Base-by-base conservation (phyloP, 768 basidiomycete genomes). In the Kwoniella sp. region DNA sequence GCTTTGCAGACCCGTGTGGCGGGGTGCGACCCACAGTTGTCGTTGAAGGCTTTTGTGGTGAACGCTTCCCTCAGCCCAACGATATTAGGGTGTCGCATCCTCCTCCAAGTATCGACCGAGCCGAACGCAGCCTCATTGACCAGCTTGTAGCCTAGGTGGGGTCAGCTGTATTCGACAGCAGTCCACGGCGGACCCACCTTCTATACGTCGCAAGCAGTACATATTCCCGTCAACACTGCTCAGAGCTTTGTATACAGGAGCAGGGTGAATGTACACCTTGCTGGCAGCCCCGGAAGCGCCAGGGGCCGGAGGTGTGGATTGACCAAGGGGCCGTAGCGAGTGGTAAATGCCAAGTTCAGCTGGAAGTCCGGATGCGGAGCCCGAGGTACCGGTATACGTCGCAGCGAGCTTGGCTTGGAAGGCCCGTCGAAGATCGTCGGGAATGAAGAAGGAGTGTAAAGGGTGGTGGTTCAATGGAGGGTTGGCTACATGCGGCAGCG, bases 271-370 rank as follows among this genome's bases (percentile, higher is more conserved):
- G n/a, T 83, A 84, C 37, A 89, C 78, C 53, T 81, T 81, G 60
- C 86, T 81, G 31, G 86, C 79, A 22, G 39, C 48, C 19, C 32
- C 50, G 50, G 34, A 36, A 73, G 67, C 19, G 75, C 73, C 26
- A 17, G 37, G 37, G 14, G 19, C 37, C 19, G 37, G 37, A 5
- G 34, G 46, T 25, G 14, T 37, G 10, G 25, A 39, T 22, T 39
- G 37, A 25, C 69, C 92, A 89, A 3, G 98, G 79, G 0, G 88
- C 88, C 7, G 85, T 80, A 98, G 80, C 0, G 85, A 83, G 72
- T 95, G 89, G 65, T 96, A 99, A 2, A 88, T 87, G 65, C 90
- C 87, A 0, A 96, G 75, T 56, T 93, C 89, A 15, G 88, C 84
- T 0, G 92, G 92, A 8, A 95, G 78, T 17, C 80, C 80, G 7